These are phyloP conservation scores for Calycina herbarum DNA, from an alignment of 2,329 filamentous ascomycete genomes.

Conservation along the genomic window DNA sequence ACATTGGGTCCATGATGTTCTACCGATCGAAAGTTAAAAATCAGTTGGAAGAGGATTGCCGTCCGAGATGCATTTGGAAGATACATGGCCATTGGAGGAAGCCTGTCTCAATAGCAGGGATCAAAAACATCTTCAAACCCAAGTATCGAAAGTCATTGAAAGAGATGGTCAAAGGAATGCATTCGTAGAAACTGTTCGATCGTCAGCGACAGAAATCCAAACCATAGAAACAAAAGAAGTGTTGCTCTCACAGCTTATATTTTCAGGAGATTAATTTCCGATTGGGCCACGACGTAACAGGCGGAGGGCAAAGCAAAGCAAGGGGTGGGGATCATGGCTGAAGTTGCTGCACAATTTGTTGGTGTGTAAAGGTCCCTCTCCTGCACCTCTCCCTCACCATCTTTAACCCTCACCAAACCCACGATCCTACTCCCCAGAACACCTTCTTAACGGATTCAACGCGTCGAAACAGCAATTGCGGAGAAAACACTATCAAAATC, in stretches of 20 bases:
- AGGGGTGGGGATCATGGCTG: background rate
- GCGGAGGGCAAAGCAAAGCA: background rate
- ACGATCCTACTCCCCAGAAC: background rate
- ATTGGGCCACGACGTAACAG: conserved; percentile 1
- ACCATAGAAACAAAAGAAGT: background rate
- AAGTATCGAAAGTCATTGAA: background rate
- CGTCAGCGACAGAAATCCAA: background rate
- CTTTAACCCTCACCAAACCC: background rate
- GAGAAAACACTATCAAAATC: background rate
- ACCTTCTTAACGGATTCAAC: background rate
- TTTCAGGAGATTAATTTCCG: background rate
- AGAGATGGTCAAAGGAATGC: background rate
- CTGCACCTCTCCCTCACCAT: background rate
- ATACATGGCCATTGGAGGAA: background rate
- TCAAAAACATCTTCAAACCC: background rate
- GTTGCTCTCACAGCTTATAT: background rate
- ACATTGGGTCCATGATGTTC: background rate
- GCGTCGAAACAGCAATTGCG: background rate
- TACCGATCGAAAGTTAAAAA: background rate
- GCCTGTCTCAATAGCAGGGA: background rate
- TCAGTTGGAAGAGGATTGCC: background rate
- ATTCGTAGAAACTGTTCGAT: background rate
- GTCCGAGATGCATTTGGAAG: background rate
- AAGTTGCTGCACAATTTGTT: background rate
- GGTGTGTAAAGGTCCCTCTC: background rate